Evolutionary conservation across 2,329 filamentous ascomycete genomes (phyloP), one percentile per base, ranked within the genome.

Genomic region (Exophiala aquamarina): DNA sequence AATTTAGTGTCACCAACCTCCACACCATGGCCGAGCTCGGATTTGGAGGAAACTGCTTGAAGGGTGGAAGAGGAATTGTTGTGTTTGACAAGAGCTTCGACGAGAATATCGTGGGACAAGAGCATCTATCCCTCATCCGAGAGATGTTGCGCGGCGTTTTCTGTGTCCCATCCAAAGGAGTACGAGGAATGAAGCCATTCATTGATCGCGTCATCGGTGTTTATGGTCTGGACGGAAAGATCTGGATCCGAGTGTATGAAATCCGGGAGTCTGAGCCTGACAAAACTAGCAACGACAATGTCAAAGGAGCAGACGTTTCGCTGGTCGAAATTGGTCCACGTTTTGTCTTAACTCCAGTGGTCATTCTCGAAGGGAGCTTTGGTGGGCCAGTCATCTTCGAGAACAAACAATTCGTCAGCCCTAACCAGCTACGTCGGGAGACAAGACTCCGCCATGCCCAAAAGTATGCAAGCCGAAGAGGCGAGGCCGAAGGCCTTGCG

Each of bases 21-120:
- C 91, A 96, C 72, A 96, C 92, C 8, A 95, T 94, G 89, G 89
- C 92, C 63, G 93, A 98, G 69, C 77, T 98, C 28, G 89, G 95
- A 64, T 97, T 98, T 68, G 91, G 90, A 13, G 93, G 93, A 44
- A 98, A 98, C 75, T 96, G 91, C 66, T 75, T 97, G 52, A 96
- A 95, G 71, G 93, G 93, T 49, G 93, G 89, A 20, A 78, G 93
- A 28, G 92, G 93, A 1, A 76, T 98, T 31, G 82, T 98, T 47
- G 93, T 89, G 28, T 98, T 98, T 67, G 93, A 97, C 66, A 80
- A 82, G 43, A 81, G 83, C 14, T 98, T 98, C 70, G 83, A 95
- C 63, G 83, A 94, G 45, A 79, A 79, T 55, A 76, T 95, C 55
- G 62, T 63, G 3, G 70, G 70, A 11, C 66, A 66, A 21, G 71